Evolutionary conservation across 371 early-diverging fungal genomes (phyloP), one percentile per base, ranked within the genome.

Genomic region (Lichtheimia ramosa): DNA sequence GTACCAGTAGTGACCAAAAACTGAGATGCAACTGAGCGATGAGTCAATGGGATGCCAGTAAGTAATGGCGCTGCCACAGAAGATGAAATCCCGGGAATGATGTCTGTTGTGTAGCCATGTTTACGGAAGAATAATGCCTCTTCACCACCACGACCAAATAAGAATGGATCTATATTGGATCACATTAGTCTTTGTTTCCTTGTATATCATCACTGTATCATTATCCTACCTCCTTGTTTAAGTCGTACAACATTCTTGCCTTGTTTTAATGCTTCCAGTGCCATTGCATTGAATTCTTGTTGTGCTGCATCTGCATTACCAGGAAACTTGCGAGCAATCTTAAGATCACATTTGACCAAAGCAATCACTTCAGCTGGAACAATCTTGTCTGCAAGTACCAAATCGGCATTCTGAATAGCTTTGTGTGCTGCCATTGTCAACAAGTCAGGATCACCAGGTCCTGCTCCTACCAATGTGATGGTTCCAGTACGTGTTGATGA

Each of bases 101-200:
- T 86, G 5, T 78, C 80, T 15, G 88, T 71, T 24, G 82, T 78
- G 51, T 79, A 86, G 18, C 87, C 89, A 61, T 86, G 78, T 14
- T 78, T 68, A 39, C 87, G 77, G 71, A 92, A 91, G 64, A 84
- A 90, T 24, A 90, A 60, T 7, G 89, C 80, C 61, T 96, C 97
- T 69, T 96, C 97, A 15, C 91, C 95, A 43, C 95, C 95, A 41
- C 97, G 87, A 21, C 96, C 96, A 75, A 94, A 95, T 18, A 96
- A 79, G 72, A 90, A 96, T 28, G 95, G 94, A 69, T 96, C 95
- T 82, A 64, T 7, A 57, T 28, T 6, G 16, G 48, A 18, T 14
- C 20, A 25, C 50, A 12, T 55, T 52, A 14, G 41, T 23, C 42
- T 24, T 55, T 51, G 23, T 18, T n/a, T 54, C 6, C 43, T 21